Conservation (phyloP, 768 basidiomycete genomes). For the Calocera viscosa region DNA sequence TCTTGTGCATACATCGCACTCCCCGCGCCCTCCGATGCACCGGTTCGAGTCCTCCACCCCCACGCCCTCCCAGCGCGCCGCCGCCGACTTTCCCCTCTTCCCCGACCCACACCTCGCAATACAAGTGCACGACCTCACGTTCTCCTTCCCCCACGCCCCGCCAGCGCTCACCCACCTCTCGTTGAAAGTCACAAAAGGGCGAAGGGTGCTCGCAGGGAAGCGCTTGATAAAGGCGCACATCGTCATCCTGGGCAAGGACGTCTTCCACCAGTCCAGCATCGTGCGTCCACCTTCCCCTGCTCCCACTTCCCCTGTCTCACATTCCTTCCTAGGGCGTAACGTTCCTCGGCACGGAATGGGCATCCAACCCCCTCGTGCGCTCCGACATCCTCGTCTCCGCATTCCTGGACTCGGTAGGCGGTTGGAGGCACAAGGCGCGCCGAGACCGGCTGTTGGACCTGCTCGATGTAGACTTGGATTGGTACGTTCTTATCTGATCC, state of each 20-base stretch:
- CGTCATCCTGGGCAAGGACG: slow-evolving; percentile 65
- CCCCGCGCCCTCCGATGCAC: not conserved
- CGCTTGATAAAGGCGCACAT: slow-evolving; percentile 52
- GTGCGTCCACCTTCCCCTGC: slow-evolving; percentile 17
- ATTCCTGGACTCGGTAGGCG: slow-evolving; percentile 95
- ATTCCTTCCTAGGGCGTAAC: slow-evolving; percentile 44
- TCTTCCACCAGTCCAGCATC: slow-evolving; percentile 72
- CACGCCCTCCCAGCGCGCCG: not conserved
- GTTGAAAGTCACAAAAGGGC: slow-evolving; percentile 57
- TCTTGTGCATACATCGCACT: no score
- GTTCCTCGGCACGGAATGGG: slow-evolving; percentile 93
- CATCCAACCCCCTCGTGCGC: slow-evolving; percentile 92
- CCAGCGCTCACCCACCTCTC: slow-evolving; percentile 54
- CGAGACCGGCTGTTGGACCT: slow-evolving; percentile 79
- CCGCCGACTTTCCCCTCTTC: not conserved
- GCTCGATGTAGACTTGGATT: slow-evolving; percentile 87
- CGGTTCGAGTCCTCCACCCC: not conserved
- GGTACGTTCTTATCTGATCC: slow-evolving; percentile 22
- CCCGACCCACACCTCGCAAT: slow-evolving; percentile 20
- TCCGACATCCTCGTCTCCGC: slow-evolving; percentile 83
- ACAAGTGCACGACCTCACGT: slow-evolving; percentile 22
- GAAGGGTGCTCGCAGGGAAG: slow-evolving; percentile 86
- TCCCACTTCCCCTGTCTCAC: slow-evolving; percentile 11
- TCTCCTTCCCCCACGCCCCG: slow-evolving; percentile 23
- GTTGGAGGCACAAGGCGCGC: slow-evolving; percentile 82